These are phyloP conservation scores for Platanthera guangdongensis DNA, from an alignment of 106 monocot species.

Conservation along the genomic window DNA sequence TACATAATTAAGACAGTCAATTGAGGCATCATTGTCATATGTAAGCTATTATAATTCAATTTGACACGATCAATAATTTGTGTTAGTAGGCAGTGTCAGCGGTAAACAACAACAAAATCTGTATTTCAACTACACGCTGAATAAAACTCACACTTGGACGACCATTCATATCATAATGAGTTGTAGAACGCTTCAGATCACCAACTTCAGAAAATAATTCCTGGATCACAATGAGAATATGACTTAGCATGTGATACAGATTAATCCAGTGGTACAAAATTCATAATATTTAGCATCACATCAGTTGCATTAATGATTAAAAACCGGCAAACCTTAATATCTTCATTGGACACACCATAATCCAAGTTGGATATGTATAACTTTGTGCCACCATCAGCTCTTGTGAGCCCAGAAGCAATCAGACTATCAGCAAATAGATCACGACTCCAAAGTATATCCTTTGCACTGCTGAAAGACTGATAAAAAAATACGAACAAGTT, in stretches of 20 bases:
- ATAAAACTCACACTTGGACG: conserved; percentile 62
- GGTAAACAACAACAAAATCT: conserved; percentile 4
- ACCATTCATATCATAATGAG: conserved; percentile 88
- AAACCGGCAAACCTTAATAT: conserved; percentile 72
- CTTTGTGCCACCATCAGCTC: conserved; percentile 63
- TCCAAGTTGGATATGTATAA: conserved; percentile 95
- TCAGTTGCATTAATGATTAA: background rate
- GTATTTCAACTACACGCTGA: background rate
- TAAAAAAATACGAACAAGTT: conserved; percentile 26
- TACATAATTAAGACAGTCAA: background rate
- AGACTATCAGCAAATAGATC: conserved; percentile 81
- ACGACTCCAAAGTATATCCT: conserved; percentile 55
- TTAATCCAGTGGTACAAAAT: background rate
- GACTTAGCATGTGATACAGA: background rate
- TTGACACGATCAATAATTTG: background rate
- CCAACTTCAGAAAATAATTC: conserved; percentile 95
- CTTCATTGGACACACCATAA: conserved; percentile 89
- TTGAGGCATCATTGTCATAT: background rate
- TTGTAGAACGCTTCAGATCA: conserved; percentile 54
- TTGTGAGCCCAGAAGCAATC: conserved; percentile 48
- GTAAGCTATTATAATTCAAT: background rate
- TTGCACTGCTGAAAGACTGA: conserved; percentile 84
- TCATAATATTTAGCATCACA: background rate
- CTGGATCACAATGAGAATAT: conserved; percentile 22
- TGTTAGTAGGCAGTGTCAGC: background rate